phyloP scores from a whole-genome alignment of 345 rosid genomes.

The Syzygium jambos region DNA sequence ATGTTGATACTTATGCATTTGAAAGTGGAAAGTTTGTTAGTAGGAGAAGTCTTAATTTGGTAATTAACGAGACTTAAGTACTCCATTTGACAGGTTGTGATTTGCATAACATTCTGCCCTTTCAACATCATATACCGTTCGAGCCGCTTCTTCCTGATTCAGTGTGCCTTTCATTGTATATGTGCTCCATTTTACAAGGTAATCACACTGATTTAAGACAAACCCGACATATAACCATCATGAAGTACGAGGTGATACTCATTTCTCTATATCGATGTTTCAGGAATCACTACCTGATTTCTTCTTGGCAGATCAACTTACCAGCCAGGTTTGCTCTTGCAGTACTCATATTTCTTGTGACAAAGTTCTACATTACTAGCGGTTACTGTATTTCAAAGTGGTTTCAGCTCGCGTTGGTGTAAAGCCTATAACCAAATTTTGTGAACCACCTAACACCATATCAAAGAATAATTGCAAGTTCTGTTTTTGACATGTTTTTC shows the following conservation, averaged over 20 bases:
- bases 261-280: constrained; percentile 3
- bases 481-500: neutral
- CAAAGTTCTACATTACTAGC: neutral
- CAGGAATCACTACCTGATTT: constrained; percentile 59
- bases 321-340: constrained; percentile 38
- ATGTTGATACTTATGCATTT: neutral
- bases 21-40: neutral
- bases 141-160: constrained; percentile 28
- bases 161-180: constrained; percentile 16
- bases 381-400: neutral
- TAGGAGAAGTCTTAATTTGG: neutral
- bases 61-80: neutral
- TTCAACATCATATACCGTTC: constrained; percentile 40
- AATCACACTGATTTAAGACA: neutral
- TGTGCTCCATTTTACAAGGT: constrained; percentile 37
- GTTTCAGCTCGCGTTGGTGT: neutral
- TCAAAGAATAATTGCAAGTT: neutral
- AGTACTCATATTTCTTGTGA: neutral
- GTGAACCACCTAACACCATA: neutral
- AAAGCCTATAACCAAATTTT: neutral
- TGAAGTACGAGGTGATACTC: neutral
- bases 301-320: constrained; percentile 52
- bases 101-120: constrained; percentile 40
- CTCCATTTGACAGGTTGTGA: constrained; percentile 25
- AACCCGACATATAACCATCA: neutral